phyloP scores from a whole-genome alignment of 2,329 filamentous ascomycete genomes.

The Ophiocordyceps camponoti-rufipedis region DNA sequence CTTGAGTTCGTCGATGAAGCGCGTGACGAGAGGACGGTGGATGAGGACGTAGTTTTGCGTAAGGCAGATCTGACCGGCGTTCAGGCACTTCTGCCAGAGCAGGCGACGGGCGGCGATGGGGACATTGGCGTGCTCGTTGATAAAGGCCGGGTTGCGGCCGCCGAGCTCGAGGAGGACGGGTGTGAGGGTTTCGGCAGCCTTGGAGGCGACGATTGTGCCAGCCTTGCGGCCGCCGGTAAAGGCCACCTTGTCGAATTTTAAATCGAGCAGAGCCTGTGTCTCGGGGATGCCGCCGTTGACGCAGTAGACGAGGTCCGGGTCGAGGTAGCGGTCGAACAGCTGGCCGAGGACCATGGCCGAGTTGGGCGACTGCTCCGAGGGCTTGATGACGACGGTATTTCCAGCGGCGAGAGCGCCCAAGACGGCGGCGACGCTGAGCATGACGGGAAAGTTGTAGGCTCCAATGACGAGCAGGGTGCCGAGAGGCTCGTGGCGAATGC shows the following conservation, averaged over 20 bases:
- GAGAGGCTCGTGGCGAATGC: conserved; percentile 72
- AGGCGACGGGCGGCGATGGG: conserved; percentile 66
- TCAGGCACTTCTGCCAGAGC: conserved; percentile 74
- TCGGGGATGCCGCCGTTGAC: conserved; percentile 70
- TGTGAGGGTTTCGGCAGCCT: conserved; percentile 75
- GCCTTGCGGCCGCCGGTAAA: conserved; percentile 73
- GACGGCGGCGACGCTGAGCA: conserved; percentile 59
- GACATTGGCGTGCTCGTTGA: conserved; percentile 69
- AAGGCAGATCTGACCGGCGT: conserved; percentile 82
- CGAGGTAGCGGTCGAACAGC: conserved; percentile 58
- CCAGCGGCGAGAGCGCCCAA: conserved; percentile 85
- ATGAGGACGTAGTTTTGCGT: conserved; percentile 85
- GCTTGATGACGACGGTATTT: conserved; percentile 80
- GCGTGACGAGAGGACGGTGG: conserved; percentile 52
- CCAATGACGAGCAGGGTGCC: conserved; percentile 74
- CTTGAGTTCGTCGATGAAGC: conserved; percentile 60
- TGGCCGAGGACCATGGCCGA: conserved; percentile 65
- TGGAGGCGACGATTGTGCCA: conserved; percentile 74
- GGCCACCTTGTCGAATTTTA: conserved; percentile 96
- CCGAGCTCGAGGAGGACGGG: conserved; percentile 82
- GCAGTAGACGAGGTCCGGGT: conserved; percentile 56
- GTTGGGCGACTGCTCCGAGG: conserved; percentile 63
- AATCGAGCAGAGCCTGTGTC: conserved; percentile 62
- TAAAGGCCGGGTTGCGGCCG: conserved; percentile 77
- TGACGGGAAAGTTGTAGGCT: conserved; percentile 85